Evolutionary conservation across 805 yeast genomes (phyloP), one percentile per base, ranked within the genome.

Genomic region (Metschnikowia amazonensis): DNA sequence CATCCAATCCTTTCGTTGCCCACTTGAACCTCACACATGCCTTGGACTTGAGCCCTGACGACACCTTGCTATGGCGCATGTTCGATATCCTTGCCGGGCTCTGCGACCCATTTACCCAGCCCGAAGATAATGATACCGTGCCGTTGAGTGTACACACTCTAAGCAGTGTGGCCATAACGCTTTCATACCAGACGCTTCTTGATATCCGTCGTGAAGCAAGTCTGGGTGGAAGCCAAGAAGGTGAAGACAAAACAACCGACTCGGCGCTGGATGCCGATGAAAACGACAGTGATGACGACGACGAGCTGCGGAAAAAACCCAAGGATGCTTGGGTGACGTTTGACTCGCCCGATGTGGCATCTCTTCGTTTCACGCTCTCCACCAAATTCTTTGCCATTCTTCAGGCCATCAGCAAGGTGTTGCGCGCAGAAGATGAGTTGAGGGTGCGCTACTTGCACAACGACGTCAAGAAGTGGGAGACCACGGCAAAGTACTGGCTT

Each of bases 41-140:
- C 5, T 43, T 53, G 38, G 31, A 30, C 11, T 34, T 51, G 28
- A 50, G 46, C 38, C 34, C 29, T 24, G 33, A 39, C 18, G 55
- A 51, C 17, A 30, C 29, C 10, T 42, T 52, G 10, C 44, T 47
- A 21, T 35, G 35, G 20, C 36, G 45, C 17, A 40, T 52, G 16
- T 52, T 54, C 44, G 31, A 36, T 42, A 47, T 52, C 46, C 45
- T 52, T 11, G 59, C 62, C 14, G 58, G 58, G 17, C 46, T 60
- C 11, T 60, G 74, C 44, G 90, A 85, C 59, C 88, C 89, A 2
- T 68, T 75, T 53, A 81, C 89, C 1, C 88, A 83, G 53, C 89
- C 94, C 0, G 73, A 75, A 23, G 86, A 82, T 33, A 73, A 72
- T 20, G 84, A 80, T 45, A 61, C 65, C 10, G 64, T 69, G 44